Evolutionary conservation across 2,329 filamentous ascomycete genomes (phyloP).

Genomic region (Dothideomycetes sp.): DNA sequence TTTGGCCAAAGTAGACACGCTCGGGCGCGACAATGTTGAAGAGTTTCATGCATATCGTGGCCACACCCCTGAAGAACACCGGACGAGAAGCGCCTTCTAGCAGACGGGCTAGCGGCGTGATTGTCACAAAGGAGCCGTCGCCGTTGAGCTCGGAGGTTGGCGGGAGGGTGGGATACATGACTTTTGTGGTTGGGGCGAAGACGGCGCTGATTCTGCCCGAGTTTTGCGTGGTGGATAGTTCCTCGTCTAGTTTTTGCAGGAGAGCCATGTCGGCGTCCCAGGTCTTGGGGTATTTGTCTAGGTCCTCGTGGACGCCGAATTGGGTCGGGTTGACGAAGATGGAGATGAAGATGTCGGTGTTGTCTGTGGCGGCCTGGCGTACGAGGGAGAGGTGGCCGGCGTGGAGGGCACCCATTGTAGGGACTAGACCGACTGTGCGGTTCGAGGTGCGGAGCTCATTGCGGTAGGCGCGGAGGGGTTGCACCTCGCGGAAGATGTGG

Average conservation of each 20-base stretch:
- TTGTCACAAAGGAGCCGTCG: conserved; percentile 78
- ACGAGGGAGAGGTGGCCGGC: conserved; percentile 79
- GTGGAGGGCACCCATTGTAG: conserved; percentile 97
- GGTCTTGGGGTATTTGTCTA: conserved; percentile 80
- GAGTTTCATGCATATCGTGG: conserved; percentile 90
- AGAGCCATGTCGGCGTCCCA: conserved; percentile 67
- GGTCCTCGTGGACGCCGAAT: conserved; percentile 81
- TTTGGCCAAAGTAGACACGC: conserved; percentile 87
- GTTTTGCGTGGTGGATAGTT: conserved; percentile 43
- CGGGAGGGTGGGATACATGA: conserved; percentile 81
- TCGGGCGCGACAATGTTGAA: conserved; percentile 75
- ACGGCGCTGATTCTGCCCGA: conserved; percentile 54
- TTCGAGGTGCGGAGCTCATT: conserved; percentile 53
- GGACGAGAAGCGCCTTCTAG: conserved; percentile 79
- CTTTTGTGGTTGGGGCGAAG: conserved; percentile 70
- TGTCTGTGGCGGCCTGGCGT: conserved; percentile 70
- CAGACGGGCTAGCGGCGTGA: conserved; percentile 71
- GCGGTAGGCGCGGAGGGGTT: conserved; percentile 59
- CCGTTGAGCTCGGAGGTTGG: conserved; percentile 61
- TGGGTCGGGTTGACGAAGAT: conserved; percentile 96
- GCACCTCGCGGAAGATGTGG: conserved; percentile 65
- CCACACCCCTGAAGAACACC: conserved; percentile 93
- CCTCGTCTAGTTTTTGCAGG: conserved; percentile 56
- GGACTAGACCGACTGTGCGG: conserved; percentile 74
- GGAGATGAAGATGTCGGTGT: conserved; percentile 77